Evolutionary conservation across 108 stramenopile genomes (phyloP).

Genomic region (Skeletonema menzelii): DNA sequence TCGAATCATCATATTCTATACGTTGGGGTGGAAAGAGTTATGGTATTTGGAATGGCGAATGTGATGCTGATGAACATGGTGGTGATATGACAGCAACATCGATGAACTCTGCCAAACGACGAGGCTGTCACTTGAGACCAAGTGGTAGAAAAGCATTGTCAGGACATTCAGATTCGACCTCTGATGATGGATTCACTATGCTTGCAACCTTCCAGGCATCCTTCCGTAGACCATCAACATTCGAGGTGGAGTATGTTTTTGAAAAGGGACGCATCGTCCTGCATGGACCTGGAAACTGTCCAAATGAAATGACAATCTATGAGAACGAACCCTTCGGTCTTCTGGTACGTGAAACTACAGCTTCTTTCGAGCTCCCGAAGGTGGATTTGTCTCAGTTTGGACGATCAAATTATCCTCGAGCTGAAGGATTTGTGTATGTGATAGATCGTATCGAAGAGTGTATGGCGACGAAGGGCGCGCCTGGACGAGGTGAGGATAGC

Average conservation of each 20-base stretch:
- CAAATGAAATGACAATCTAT: conserved; percentile 34
- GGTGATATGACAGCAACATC: background rate
- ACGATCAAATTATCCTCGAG: conserved; percentile 19
- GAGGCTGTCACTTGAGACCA: background rate
- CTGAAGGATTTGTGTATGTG: conserved; percentile 36
- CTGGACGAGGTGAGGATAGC: conserved; percentile 1
- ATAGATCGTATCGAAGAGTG: conserved; percentile 34
- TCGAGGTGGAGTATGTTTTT: conserved; percentile 33
- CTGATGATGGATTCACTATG: conserved; percentile 22
- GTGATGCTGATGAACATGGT: background rate
- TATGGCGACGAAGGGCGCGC: conserved; percentile 26
- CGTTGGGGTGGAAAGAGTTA: conserved; percentile 32
- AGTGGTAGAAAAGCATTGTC: background rate
- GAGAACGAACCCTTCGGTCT: conserved; percentile 19
- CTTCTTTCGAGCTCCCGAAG: conserved; percentile 18
- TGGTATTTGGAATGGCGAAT: conserved; percentile 15
- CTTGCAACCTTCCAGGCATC: conserved; percentile 29
- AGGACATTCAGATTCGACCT: background rate
- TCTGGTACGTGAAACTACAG: conserved; percentile 17
- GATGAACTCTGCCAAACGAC: background rate
- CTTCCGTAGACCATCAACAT: conserved; percentile 32
- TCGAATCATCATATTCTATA: conserved; percentile 30
- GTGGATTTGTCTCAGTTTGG: conserved; percentile 13
- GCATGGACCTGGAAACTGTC: conserved; percentile 34
- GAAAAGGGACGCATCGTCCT: conserved; percentile 25